phyloP scores from a whole-genome alignment of 1,284 basidiomycete genomes.

The Rhodotorula sp. region DNA sequence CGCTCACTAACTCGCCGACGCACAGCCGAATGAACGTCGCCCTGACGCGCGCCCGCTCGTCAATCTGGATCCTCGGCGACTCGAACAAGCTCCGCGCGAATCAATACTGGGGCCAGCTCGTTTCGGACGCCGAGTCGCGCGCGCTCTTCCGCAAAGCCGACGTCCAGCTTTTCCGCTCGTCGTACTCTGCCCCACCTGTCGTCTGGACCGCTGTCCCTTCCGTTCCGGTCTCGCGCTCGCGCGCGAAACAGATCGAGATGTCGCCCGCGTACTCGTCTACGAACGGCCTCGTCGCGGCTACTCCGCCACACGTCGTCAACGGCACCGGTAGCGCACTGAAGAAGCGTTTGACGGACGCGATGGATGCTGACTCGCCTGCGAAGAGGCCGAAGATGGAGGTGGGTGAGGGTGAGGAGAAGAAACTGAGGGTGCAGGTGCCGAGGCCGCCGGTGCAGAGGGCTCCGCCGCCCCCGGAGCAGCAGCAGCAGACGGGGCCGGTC shows the following conservation, averaged over 20 bases:
- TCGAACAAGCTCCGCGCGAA: conserved; percentile 82
- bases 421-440: neutral
- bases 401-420: neutral
- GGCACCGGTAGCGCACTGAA: neutral
- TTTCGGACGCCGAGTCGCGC: conserved; percentile 66
- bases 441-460: neutral
- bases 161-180: conserved; percentile 19
- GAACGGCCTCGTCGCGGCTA: neutral
- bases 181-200: conserved; percentile 10
- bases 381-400: conserved; percentile 25
- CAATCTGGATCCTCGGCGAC: conserved; percentile 90
- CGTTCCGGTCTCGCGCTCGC: conserved; percentile 15
- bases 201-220: neutral
- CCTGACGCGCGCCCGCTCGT: conserved; percentile 89
- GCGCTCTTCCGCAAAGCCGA: conserved; percentile 49
- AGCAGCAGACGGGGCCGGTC: too few relatives aligned
- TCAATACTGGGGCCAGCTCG: conserved; percentile 71
- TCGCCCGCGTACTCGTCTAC: conserved; percentile 10
- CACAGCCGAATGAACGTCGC: conserved; percentile 92
- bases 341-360: conserved; percentile 19
- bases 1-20: neutral
- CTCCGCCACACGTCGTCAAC: conserved; percentile 4
- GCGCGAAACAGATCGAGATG: conserved; percentile 17
- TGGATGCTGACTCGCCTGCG: neutral
- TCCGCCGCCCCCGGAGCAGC: neutral